Conservation (phyloP, 2,329 filamentous ascomycete genomes). For the Alternaria triticimaculans region DNA sequence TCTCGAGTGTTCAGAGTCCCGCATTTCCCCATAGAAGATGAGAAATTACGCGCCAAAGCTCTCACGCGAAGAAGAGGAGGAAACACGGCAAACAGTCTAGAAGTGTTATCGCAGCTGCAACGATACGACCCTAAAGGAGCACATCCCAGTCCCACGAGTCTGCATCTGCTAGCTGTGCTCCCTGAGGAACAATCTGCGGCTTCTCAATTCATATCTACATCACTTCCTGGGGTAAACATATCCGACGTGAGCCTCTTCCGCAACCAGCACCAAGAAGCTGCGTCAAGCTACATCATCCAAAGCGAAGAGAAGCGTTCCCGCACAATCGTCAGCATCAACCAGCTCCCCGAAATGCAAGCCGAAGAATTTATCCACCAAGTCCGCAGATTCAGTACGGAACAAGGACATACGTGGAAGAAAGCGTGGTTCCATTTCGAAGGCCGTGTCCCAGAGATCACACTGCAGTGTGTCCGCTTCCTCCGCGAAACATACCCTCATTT, state of each 20-base stretch:
- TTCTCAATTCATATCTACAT: slow-evolving; percentile 60
- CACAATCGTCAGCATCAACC: slow-evolving; percentile 74
- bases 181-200: slow-evolving; percentile 62
- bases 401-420: background rate
- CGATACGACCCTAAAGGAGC: background rate
- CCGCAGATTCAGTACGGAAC: background rate
- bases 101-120: slow-evolving; percentile 69
- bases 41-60: slow-evolving; percentile 71
- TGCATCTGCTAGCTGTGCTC: slow-evolving; percentile 57
- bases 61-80: slow-evolving; percentile 70
- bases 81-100: slow-evolving; percentile 74
- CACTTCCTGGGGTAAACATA: slow-evolving; percentile 61
- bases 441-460: slow-evolving; percentile 66
- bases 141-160: background rate
- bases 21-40: slow-evolving; percentile 72
- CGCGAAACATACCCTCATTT: slow-evolving; percentile 43
- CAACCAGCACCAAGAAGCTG: slow-evolving; percentile 60
- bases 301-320: slow-evolving; percentile 65
- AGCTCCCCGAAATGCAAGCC: slow-evolving; percentile 70
- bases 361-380: slow-evolving; percentile 60
- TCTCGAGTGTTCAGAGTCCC: slow-evolving; percentile 59
- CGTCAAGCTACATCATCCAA: slow-evolving; percentile 73
- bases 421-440: slow-evolving; percentile 79
- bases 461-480: slow-evolving; percentile 67
- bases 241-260: slow-evolving; percentile 65